Base-by-base conservation (phyloP, 2,329 filamentous ascomycete species). In the Trichoderma polysporum region DNA sequence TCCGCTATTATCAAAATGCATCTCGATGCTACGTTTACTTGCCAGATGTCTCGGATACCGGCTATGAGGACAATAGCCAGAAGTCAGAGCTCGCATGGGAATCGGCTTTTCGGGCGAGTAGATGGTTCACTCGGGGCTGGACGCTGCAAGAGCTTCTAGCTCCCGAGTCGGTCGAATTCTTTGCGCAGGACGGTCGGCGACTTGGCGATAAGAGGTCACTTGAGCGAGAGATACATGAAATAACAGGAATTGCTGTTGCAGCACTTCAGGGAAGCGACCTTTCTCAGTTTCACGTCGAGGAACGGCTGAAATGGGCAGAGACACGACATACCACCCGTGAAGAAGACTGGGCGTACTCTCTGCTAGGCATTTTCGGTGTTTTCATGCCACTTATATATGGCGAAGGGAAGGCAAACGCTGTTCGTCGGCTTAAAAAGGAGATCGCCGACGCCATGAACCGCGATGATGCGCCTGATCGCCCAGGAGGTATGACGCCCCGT, bases 61-160 rank as follows among this genome's bases (percentile, higher is more conserved):
- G 12, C 19, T 3, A 13, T 13, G 10, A 49, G 12, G n/a, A n/a
- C n/a, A 15, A 47, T 27, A 22, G 9, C 10, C 8, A 49, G 10
- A 9, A 9, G 2, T 49, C 9, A 10, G 45, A 19, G n/a, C n/a
- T n/a, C n/a, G n/a, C n/a, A 10, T 49, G 29, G 29, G 17, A 25
- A 10, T 27, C 19, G 25, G 52, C 52, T 3, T n/a, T 73, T 61
- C 66, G 65, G 59, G 29, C 65, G 63, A 65, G 66, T 63, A 35
- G 68, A 68, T 76, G 73, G 71, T 74, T 73, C 58, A 47, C 57
- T 35, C 37, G 57, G 7, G 39, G 57, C 5, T 60, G 57, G 57
- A 60, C 57, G 1, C 29, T 77, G 0, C 73, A 76, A 33, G 76
- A 77, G 25, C 71, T 77, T 27, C 66, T 77, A 7, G 75, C 76